A percentile compares a stretch with the other conserved stretches of the same genome.
Conservation (phyloP, 148 eudicot genomes). For the Euryodendron excelsum region DNA sequence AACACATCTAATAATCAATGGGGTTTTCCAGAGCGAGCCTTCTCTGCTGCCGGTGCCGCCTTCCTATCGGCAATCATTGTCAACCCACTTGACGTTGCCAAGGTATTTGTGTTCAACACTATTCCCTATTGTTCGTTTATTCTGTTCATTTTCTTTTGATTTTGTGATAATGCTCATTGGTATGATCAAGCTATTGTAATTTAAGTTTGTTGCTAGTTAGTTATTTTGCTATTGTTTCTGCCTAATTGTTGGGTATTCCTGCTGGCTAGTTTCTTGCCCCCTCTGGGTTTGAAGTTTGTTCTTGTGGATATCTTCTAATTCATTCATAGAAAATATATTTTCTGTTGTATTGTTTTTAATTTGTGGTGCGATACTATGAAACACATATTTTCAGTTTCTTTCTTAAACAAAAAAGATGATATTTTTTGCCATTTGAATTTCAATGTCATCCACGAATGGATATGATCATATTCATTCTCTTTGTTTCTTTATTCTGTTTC, state of each 20-base stretch:
- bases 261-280: not conserved
- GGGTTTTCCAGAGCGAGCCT: slow-evolving; percentile 56
- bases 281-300: not conserved
- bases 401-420: too few species aligned
- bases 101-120: slow-evolving; percentile 36
- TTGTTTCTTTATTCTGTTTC: not conserved
- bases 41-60: slow-evolving; percentile 96
- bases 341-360: too few species aligned
- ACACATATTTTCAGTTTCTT: too few species aligned
- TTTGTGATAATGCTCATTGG: too few species aligned
- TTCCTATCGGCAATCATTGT: slow-evolving; percentile 82
- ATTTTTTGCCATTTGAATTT: too few species aligned
- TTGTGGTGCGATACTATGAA: too few species aligned
- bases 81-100: slow-evolving; percentile 96
- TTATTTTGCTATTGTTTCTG: not conserved
- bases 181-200: too few species aligned
- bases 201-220: not conserved
- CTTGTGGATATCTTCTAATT: not conserved
- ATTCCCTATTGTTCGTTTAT: not conserved
- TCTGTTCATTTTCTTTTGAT: not conserved
- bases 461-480: not conserved
- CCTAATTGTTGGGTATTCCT: not conserved
- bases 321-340: not conserved
- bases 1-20: slow-evolving; percentile 31
- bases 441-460: not conserved